Evolutionary conservation across 2,329 filamentous ascomycete species (phyloP).

Genomic region (Canariomyces notabilis): DNA sequence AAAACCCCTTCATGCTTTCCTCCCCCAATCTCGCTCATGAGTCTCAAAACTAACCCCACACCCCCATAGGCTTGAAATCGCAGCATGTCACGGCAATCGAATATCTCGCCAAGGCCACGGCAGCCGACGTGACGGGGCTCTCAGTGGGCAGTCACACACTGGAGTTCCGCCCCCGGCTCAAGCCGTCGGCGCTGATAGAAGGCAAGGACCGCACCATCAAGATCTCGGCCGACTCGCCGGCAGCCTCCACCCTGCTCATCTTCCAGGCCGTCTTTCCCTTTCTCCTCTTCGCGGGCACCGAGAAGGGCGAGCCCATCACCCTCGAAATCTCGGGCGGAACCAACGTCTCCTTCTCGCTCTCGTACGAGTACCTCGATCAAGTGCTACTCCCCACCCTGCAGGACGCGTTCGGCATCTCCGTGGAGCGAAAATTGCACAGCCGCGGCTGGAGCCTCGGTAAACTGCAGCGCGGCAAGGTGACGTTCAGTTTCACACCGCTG

Average conservation of each 20-base stretch:
- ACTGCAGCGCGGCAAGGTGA: conserved; percentile 37
- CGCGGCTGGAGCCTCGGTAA: conserved; percentile 50
- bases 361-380: conserved; percentile 60
- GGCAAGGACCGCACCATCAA: conserved; percentile 37
- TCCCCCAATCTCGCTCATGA: not conserved
- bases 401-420: conserved; percentile 42
- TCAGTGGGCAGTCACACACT: conserved; percentile 46
- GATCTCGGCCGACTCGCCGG: conserved; percentile 45
- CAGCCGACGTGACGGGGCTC: conserved; percentile 47
- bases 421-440: conserved; percentile 40
- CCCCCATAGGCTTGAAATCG: conserved; percentile 48
- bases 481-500: conserved; percentile 42
- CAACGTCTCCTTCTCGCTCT: conserved; percentile 52
- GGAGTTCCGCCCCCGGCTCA: conserved; percentile 40
- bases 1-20: not conserved
- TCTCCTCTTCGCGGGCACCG: conserved; percentile 49
- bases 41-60: not conserved
- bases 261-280: conserved; percentile 58
- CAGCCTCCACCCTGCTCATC: conserved; percentile 52
- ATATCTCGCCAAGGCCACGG: conserved; percentile 48
- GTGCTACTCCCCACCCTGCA: conserved; percentile 53
- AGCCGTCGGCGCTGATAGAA: conserved; percentile 29
- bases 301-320: conserved; percentile 39
- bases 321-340: conserved; percentile 54
- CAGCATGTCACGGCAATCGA: conserved; percentile 55